Evolutionary conservation across 371 early-diverging fungal genomes (phyloP).

Genomic region (Sporodiniella umbellata): DNA sequence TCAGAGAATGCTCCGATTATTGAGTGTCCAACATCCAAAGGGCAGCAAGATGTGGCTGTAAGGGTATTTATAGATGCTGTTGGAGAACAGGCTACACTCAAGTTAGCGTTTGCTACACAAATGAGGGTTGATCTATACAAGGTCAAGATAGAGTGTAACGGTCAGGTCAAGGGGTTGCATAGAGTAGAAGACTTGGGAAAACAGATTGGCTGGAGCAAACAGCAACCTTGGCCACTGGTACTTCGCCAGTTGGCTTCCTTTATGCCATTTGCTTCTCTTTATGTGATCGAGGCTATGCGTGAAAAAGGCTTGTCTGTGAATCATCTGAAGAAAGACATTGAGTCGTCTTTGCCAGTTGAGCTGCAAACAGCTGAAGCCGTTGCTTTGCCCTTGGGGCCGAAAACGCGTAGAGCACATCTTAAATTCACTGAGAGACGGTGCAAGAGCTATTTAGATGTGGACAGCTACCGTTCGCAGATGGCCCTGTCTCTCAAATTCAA

Average conservation of each 20-base stretch:
- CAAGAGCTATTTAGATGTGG: neutral
- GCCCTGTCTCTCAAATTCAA: neutral
- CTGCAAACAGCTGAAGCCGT: neutral
- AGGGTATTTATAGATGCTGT: neutral
- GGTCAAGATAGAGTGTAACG: neutral
- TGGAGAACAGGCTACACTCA: neutral
- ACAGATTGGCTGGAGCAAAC: neutral
- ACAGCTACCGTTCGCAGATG: neutral
- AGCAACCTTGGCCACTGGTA: neutral
- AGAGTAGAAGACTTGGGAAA: neutral
- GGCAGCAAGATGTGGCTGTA: neutral
- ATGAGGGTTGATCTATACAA: constrained; percentile 1
- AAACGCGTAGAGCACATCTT: neutral
- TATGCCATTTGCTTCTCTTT: neutral
- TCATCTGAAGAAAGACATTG: neutral
- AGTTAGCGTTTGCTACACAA: neutral
- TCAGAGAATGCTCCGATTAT: neutral
- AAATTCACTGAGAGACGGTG: neutral
- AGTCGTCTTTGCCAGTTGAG: neutral
- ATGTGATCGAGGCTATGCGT: neutral
- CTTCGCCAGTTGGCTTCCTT: neutral
- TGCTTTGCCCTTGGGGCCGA: neutral
- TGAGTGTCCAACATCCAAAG: too few species aligned
- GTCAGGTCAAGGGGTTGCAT: neutral
- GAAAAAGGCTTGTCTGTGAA: neutral